Base-by-base conservation (phyloP, 768 basidiomycete genomes). In the Suillus cothurnatus region DNA sequence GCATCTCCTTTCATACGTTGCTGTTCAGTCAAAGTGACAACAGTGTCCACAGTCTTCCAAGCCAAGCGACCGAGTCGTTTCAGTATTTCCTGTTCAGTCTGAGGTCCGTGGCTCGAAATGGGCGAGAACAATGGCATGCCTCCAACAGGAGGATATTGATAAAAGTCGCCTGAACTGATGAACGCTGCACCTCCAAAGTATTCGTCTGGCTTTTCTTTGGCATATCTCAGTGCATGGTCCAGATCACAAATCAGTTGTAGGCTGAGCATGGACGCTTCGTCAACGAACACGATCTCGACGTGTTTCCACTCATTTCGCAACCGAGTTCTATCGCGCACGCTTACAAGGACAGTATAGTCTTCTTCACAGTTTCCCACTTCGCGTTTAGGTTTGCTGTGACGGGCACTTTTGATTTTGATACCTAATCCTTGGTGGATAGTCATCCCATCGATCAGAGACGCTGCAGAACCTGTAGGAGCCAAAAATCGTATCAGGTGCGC, bases 171-270 rank as follows among this genome's bases (percentile, higher is more conserved):
- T 0, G 17, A 41, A 14, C 39, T 19, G 6, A 41, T 41, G 39
- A 41, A 19, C 2, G 78, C 80, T 64, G 81, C 70, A 0, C 80
- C 78, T 2, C 78, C 79, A 65, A 82, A 83, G 59, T 60, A 75
- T 12, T 63, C 32, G 28, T 74, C 47, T 12, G 49, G 36, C 2
- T 66, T 68, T 62, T 77, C 71, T 34, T 67, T 73, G 1, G 71
- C 73, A 69, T 69, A 74, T 0, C 69, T 32, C 0, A 78, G 50
- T 0, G 71, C 70, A 65, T 72, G 68, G 63, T 79, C 75, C 17
- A 80, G 61, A 4, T 76, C 70, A 36, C 63, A 66, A 4, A 77
- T 23, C 0, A 78, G 59, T 39, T 74, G 64, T 3, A 34, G n/a
- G 50, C 73, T 70, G 0, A 74, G 3, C 36, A 78, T 28, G 6